Base-by-base conservation (phyloP, 2,329 filamentous ascomycete species). In the Trichoderma sp. region DNA sequence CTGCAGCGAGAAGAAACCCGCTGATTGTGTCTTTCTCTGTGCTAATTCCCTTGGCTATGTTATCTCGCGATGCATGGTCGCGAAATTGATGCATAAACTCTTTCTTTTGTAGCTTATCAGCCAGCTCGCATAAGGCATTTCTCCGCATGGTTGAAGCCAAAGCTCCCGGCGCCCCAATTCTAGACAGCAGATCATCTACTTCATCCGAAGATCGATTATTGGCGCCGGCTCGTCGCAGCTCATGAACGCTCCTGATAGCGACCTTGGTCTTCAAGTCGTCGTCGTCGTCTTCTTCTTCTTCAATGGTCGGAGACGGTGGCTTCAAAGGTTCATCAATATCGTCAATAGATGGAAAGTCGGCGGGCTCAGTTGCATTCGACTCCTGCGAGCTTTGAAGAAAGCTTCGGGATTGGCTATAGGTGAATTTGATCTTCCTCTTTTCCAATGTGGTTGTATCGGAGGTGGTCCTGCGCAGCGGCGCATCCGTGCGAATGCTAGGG, bases 11-110 rank as follows among this genome's bases (percentile, higher is more conserved):
- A 1, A 88, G 81, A 74, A 90, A 91, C 7, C 88, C 89, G 63
- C 85, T 84, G 43, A 91, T 80, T 26, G 84, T 72, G 75, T 94
- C 91, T 1, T 83, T 79, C 74, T 90, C 87, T 59, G 83, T 82
- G 0, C 83, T 84, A 11, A 91, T 82, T 52, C 87, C 85, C 55
- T 86, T 83, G 64, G 93, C 86, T 18, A 97, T 82, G 34, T 86
- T 86, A 66, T 89, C 85, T 70, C 93, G 91, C 68, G 91, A 87
- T 7, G 89, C 88, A 72, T 93, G 90, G 70, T 94, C 90, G 24
- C 91, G 85, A 74, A 97, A 94, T 70, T 91, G 89, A 21, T 84
- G 83, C 32, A 87, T 82, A 73, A 92, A 94, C 0, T 82, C 83
- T 73, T 89, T 89, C 60, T 90, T 82, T 59, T 85, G 84, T 52